phyloP scores from a whole-genome alignment of 2,329 filamentous ascomycete genomes.

The Aschersonia sp. region DNA sequence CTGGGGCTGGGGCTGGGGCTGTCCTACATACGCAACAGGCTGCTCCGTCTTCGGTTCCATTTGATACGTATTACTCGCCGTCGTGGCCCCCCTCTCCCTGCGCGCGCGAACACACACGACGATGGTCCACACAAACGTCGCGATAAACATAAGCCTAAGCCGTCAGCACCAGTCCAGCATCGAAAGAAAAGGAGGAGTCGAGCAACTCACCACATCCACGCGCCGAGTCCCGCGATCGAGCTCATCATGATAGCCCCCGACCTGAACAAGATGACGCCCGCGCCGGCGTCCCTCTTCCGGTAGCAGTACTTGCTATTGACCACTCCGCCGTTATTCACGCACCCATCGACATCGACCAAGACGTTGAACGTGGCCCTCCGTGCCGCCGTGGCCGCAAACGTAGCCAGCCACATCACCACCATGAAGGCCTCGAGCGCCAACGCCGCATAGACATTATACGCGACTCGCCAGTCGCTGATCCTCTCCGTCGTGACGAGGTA shows the following conservation, averaged over 20 bases:
- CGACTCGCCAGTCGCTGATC: conserved; percentile 14
- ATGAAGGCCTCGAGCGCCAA: conserved; percentile 28
- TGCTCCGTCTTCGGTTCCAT: conserved; percentile 18
- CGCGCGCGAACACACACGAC: conserved; percentile 20
- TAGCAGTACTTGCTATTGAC: conserved; percentile 23
- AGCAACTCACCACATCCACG: conserved; percentile 23
- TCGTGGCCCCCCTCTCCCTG: conserved; percentile 20
- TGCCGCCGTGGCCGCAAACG: conserved; percentile 25
- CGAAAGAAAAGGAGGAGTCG: background rate
- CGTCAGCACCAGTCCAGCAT: background rate
- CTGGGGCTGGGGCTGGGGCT: too few relatives aligned
- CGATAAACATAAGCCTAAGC: conserved; percentile 22
- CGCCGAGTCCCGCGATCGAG: conserved; percentile 27
- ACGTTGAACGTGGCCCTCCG: conserved; percentile 21
- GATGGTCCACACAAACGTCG: conserved; percentile 20
- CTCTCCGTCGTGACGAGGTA: conserved; percentile 29
- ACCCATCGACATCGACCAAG: conserved; percentile 14
- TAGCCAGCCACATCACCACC: conserved; percentile 31
- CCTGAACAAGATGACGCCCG: conserved; percentile 17
- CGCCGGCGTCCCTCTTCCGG: conserved; percentile 11
- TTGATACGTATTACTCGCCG: conserved; percentile 12
- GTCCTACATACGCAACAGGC: conserved; percentile 7
- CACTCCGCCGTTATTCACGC: conserved; percentile 22
- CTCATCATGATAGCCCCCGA: conserved; percentile 20
- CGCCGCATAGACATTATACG: conserved; percentile 30